Base-by-base conservation (phyloP, 2,329 filamentous ascomycete genomes). In the Plectosphaerella sp. region DNA sequence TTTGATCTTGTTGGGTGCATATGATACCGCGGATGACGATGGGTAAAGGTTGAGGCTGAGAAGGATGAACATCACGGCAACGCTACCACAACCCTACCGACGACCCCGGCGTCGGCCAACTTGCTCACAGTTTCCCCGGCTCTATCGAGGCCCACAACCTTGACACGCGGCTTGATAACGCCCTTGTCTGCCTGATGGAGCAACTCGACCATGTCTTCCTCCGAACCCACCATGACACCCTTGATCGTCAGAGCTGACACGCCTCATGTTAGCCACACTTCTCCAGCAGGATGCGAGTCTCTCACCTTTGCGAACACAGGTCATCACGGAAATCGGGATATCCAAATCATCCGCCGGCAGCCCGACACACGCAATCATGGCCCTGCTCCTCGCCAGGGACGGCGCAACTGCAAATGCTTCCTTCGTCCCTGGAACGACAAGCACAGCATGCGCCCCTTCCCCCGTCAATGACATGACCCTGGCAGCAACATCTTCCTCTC, bases 401-500 rank as follows among this genome's bases (percentile, higher is more conserved):
- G 64, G 64, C 0, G 65, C 61, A 14, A 59, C 15, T 0, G 49
- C 15, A 1, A 67, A 67, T 0, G 65, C 65, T 0, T 57, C 57
- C 28, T 64, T 57, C 0, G 65, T 58, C 0, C 56, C 64, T 0
- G 65, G 57, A 0, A 66, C 64, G 0, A 67, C 63, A 1, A 67
- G 4, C 0, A 61, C 50, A 5, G 62, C 64, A 3, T 61, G 57
- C 1, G 64, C 64, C 0, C 64, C 66, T 11, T 68, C 66, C 3
- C 41, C 41, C 0, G 65, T 67, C 0, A 68, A 16, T 0, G 54
- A 46, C n/a, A 54, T 63, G 0, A 67, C 60, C 1, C 22, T 54
- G 2, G 42, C 50, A 11, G 61, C 59, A 0, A 65, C 56, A 2
- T 64, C 51, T 0, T 64, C 62, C 0, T 6, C n/a, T 0, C 1